Evolutionary conservation across 352 stramenopile species (phyloP), one percentile per base, ranked within the genome.

Genomic region (Phytophthora rubi): DNA sequence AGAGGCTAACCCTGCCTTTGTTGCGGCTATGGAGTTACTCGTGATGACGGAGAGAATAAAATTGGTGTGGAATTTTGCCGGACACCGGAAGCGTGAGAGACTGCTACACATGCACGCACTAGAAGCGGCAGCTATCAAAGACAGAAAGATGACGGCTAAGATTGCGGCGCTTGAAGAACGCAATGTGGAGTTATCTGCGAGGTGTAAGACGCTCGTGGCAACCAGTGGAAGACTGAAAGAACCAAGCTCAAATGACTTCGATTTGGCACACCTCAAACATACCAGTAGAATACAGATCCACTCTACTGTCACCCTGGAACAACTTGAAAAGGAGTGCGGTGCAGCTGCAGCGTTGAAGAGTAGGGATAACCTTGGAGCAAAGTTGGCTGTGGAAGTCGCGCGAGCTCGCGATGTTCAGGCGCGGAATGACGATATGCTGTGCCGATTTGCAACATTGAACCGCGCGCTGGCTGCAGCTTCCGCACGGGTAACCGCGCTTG

Each of bases 1-100:
- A 7, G n/a, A 68, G 3, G 16, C 33, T 33, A 33, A 66, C 10
- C 13, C 51, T 28, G 35, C 62, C 45, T 57, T 72, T 6, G 32
- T 65, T 33, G 42, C 83, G 1, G 58, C 79, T 15, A 62, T 82
- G 2, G 75, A 88, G 15, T 44, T 91, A 2, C 77, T 80, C 39
- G 79, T 70, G 1, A 57, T 89, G 23, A 68, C 73, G 9, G 82
- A 91, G 65, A 80, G 79, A 44, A 76, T 90, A 1, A 78, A 80
- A 32, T 61, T 83, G 2, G 79, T 81, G 4, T 89, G 80, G 80
- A 64, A 65, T 21, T 62, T 75, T 12, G 73, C 79, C 53, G 83
- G 87, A 16, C 80, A 90, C 30, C 76, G 76, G 42, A 81, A 87
- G 53, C 81, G 77, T 0, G 69, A 85, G 16, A 65, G 75, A 30